Base-by-base conservation (phyloP, 331 rosid species). In the Malus hybrid region DNA sequence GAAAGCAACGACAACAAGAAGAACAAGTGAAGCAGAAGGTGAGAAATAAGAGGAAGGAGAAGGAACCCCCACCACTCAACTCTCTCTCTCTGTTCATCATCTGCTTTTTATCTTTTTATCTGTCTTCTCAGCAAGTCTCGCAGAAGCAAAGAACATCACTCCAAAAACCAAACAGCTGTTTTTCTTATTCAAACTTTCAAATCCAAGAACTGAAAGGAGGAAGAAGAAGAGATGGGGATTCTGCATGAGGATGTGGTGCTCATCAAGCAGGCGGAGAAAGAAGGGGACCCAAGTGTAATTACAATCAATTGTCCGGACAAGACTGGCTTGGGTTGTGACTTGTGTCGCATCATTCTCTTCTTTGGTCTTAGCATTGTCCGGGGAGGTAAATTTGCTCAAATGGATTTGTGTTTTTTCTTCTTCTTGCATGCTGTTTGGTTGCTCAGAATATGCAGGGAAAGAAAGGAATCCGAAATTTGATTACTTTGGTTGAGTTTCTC, bases 271-370 rank as follows among this genome's bases (percentile, higher is more conserved):
- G 70, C 93, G 15, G 93, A 89, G 75, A 88, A 77, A 80, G 91
- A 87, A 77, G 89, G 86, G n/a, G 99, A 86, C 60, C 89, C 97
- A 1, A 88, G 69, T 44, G 91, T 89, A 52, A 79, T 95, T 80
- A 92, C 97, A 28, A 89, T 95, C 29, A 95, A 95, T 64, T 95
- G 99, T 72, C 99, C 99, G 4, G 99, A 95, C 83, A 92, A 92
- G 75, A 89, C 96, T 8, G 99, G 99, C 11, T 75, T 95, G 48
- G 97, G 97, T 63, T 89, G 90, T 62, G 99, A 95, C 82, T 82
- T 95, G 85, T 95, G 99, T 81, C 97, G 97, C 70, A 87, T 92
- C 83, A 84, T 95, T 55, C 97, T 92, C 89, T 87, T 90, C 83
- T 95, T 92, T 70, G 91, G 96, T 79, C 88, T 95, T 20, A 90